Percentiles rank a stretch among this genome's conserved stretches.
phyloP scores from a whole-genome alignment of 345 rosid genomes.

The Populus alba region DNA sequence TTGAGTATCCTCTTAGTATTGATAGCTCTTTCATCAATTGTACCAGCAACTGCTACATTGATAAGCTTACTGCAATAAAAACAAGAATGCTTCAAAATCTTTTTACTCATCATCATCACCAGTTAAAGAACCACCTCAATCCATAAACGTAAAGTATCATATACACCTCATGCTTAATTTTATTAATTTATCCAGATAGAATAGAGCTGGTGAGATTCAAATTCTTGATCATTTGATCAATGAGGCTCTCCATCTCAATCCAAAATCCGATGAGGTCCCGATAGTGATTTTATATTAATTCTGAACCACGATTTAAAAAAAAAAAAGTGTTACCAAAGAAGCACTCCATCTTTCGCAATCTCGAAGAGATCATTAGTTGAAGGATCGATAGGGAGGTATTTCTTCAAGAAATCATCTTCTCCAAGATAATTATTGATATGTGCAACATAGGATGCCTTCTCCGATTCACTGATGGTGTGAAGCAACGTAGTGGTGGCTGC shows the following conservation, averaged over 20 bases:
- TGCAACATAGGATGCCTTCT: constrained; percentile 84
- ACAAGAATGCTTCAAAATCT: constrained; percentile 1
- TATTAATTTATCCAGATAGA: too few relatives aligned
- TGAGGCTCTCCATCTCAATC: too few relatives aligned
- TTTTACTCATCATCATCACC: background rate
- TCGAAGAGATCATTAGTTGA: constrained; percentile 90
- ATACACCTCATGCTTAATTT: too few relatives aligned
- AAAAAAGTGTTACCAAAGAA: constrained; percentile 63
- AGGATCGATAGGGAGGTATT: constrained; percentile 75
- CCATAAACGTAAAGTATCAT: background rate
- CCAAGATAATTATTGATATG: constrained; percentile 90
- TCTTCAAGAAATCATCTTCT: constrained; percentile 69
- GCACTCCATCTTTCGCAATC: constrained; percentile 88
- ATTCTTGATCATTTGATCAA: too few relatives aligned
- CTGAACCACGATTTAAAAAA: background rate
- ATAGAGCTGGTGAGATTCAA: too few relatives aligned
- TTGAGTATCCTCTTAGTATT: constrained; percentile 92
- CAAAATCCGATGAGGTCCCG: too few relatives aligned
- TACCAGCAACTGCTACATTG: constrained; percentile 97
- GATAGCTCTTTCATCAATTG: constrained; percentile 95
- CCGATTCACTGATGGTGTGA: constrained; percentile 93
- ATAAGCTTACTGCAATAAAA: constrained; percentile 77
- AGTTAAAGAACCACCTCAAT: background rate
- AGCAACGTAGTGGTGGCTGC: constrained; percentile 90
- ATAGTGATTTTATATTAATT: too few relatives aligned